Conservation (phyloP, 148 eudicot species). For the Rhododendron kiyosumense region DNA sequence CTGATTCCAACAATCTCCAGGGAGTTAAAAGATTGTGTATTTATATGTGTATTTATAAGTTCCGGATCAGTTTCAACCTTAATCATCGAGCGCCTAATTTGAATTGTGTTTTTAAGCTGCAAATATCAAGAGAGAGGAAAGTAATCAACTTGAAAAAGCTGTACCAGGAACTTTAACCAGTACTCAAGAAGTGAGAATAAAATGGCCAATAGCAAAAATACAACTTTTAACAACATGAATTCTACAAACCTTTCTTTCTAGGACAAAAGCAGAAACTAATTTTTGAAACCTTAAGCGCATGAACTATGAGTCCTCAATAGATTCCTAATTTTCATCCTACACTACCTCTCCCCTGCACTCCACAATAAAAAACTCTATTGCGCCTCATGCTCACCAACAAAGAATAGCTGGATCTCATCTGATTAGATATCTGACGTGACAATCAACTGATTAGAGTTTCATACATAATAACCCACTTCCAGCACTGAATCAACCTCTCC, state of each 20-base stretch:
- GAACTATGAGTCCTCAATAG: neutral
- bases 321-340: neutral
- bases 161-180: neutral
- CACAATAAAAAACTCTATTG: neutral
- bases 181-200: neutral
- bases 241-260: neutral
- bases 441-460: neutral
- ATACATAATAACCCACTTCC: neutral
- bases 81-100: conserved; percentile 64
- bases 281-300: neutral
- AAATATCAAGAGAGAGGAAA: conserved; percentile 1
- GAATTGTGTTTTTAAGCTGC: conserved; percentile 66
- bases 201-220: neutral
- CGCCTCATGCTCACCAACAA: neutral
- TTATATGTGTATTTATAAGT: too few relatives aligned
- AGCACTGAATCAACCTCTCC: neutral
- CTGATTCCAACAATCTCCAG: conserved; percentile 72
- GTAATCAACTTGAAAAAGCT: conserved; percentile 1
- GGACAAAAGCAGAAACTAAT: neutral
- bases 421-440: neutral
- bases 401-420: neutral
- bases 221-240: neutral
- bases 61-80: conserved; percentile 45
- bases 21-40: conserved; percentile 33
- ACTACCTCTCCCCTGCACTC: neutral